Evolutionary conservation across 441 rosid genomes (phyloP), one percentile per base, ranked within the genome.

Genomic region (Capsella rubella): DNA sequence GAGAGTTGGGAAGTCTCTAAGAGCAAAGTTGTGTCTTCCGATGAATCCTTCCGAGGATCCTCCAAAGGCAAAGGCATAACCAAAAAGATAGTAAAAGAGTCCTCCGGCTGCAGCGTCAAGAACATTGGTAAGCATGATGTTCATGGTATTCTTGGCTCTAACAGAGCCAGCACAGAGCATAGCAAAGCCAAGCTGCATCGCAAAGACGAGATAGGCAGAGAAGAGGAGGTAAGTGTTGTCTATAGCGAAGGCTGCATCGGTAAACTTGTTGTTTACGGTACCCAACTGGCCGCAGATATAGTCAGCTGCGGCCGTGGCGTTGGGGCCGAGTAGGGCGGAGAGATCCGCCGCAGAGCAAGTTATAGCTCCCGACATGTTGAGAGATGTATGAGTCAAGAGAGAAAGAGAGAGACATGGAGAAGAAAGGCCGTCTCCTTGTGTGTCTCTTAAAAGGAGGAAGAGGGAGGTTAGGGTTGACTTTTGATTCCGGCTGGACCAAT

Each of bases 91-190:
- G 56, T 92, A 92, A 34, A 88, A 92, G 70, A 90, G 82, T 32
- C 96, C 96, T 11, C 94, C 96, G 31, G 94, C 78, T 6, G 96
- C 96, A 3, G 96, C 94, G 78, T 90, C 96, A 25, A 90, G 96
- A 62, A 90, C 94, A 81, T 88, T 88, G 13, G 96, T 92, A 49
- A 92, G 88, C 97, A 92, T 90, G 79, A 91, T 88, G 78, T 88
- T 91, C 96, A 90, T 90, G 37, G 97, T 86, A 82, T 90, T 92
- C 73, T 92, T 92, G 67, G 94, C 94, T 14, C 96, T 85, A 53
- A 91, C 97, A 14, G 97, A 91, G 11, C 97, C 97, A 18, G 94
- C 96, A 49, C 96, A 90, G 56, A 92, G 96, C 97, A 92, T 92
- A 68, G 97, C 97, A 47, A 92, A 92, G 53, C 97, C 97, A 2